Base-by-base conservation (phyloP, 176 grass and related monocot species). In the Musa itinerans region DNA sequence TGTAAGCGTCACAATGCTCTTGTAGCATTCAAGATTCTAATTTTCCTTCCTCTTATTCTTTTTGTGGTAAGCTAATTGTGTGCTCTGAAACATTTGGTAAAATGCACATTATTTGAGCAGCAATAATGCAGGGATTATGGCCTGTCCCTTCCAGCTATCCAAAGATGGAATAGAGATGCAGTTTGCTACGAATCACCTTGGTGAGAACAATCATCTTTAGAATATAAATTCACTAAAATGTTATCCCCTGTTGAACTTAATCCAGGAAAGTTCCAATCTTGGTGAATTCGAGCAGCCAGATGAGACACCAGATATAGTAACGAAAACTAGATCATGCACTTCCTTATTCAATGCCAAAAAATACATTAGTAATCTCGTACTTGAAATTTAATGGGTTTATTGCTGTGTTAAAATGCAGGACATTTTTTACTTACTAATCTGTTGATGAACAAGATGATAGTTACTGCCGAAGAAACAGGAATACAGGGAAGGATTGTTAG, bases 101-200 rank as follows among this genome's bases (percentile, higher is more conserved):
- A 26, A 71, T 52, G 49, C 29, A 21, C 10, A 66, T 22, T 11
- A 9, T 51, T 72, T 53, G 13, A 52, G 49, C 69, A 72, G 69
- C 16, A 72, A 72, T 12, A 72, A 72, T 72, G 27, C 69, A 72
- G 43, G 69, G 50, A 72, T 72, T 52, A 72, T 72, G 69, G 69
- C 69, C 19, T 53, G 69, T 72, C 69, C 50, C 48, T 72, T 51
- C 50, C 69, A 52, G 50, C 43, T 72, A 50, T 72, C 69, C 43
- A 72, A 52, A 53, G 69, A 72, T 72, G 69, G 69, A 72, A 52
- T 72, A 72, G 69, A 72, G 69, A 14, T 72, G 19, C 69, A 72
- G 11, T 72, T 72, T 52, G 48, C 69, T 52, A 72, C 69, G 11
- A 52, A 72, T 52, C 49, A 72, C 50, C 19, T 72, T 10, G 69